Evolutionary conservation across 2,329 filamentous ascomycete species (phyloP), one percentile per base, ranked within the genome.

Genomic region (Lecanicillium sp.): DNA sequence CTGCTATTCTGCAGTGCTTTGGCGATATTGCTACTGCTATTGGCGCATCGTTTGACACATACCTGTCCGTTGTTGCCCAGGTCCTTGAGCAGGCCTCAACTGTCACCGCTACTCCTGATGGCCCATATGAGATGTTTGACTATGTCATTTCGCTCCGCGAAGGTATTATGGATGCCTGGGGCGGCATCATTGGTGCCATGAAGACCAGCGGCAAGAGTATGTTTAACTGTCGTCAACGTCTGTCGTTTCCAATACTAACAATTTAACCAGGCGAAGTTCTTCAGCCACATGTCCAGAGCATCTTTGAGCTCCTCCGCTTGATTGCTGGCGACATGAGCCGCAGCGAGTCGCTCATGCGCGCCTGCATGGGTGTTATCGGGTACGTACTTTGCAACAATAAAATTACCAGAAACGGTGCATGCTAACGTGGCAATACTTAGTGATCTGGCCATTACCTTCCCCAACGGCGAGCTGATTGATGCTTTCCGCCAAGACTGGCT

Each of bases 161-260:
- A 59, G 92, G 90, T 51, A 97, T 98, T 50, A 95, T 97, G 83
- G 92, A 98, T 71, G 92, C 92, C 25, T 98, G 94, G 89, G 88
- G 89, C 54, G 92, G 92, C 49, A 92, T 95, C 49, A 88, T 98
- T 57, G 81, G 90, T 60, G 88, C 92, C 38, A 88, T 97, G 83
- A 94, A 92, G 71, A 66, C 74, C 37, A 86, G 82, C 55, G 70
- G 69, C 55, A 90, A 90, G 71, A 80, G 82, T 84, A 63, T 61
- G n/a, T n/a, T n/a, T n/a, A n/a, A n/a, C n/a, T n/a, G n/a, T n/a
- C n/a, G 79, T 66, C 14, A 28, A 31, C 4, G 17, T 6, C 4
- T 14, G 8, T 14, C 17, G 20, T 10, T 10, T 29, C 18, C 14
- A 8, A 19, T 47, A 17, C 58, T 64, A 50, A 63, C 50, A 30